phyloP scores from a whole-genome alignment of 1,284 basidiomycete species.

The Leccinum insigne region DNA sequence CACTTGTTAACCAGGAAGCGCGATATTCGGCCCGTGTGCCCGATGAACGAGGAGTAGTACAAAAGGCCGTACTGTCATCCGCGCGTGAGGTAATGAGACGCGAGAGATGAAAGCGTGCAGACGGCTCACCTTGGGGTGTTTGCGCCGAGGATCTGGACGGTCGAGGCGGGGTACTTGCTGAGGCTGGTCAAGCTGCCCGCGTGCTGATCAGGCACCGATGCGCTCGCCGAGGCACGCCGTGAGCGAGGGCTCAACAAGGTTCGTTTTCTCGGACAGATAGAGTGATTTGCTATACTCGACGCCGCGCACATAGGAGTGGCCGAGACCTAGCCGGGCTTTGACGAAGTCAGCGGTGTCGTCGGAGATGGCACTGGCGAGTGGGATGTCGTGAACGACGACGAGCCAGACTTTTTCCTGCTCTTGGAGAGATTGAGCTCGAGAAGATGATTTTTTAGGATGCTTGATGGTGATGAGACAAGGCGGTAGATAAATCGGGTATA shows the following conservation, averaged over 20 bases:
- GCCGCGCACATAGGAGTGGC: slow-evolving; percentile 75
- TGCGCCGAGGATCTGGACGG: too few relatives aligned
- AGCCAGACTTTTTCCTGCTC: slow-evolving; percentile 73
- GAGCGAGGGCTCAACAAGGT: too few relatives aligned
- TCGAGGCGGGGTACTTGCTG: too few relatives aligned
- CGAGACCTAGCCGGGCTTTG: slow-evolving; percentile 95
- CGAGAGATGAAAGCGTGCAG: background rate
- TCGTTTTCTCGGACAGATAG: too few relatives aligned
- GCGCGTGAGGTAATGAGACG: background rate
- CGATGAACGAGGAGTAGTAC: slow-evolving; percentile 96
- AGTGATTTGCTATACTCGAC: too few relatives aligned
- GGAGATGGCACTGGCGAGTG: slow-evolving; percentile 83
- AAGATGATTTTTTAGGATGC: slow-evolving; percentile 87
- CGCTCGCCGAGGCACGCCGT: too few relatives aligned
- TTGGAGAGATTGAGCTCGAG: slow-evolving; percentile 90
- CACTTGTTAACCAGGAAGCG: slow-evolving; percentile 99
- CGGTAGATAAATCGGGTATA: too few relatives aligned
- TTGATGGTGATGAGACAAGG: slow-evolving; percentile 37
- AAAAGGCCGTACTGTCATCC: slow-evolving; percentile 82
- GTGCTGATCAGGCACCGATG: too few relatives aligned
- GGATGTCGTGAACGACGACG: slow-evolving; percentile 75
- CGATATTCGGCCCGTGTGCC: slow-evolving; percentile 97
- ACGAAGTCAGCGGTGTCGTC: slow-evolving; percentile 82
- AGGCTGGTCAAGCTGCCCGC: too few relatives aligned
- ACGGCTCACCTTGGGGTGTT: too few relatives aligned